These are phyloP conservation scores for Mallotus nudiflorus DNA, from an alignment of 345 rosid genomes.

Conservation along the genomic window DNA sequence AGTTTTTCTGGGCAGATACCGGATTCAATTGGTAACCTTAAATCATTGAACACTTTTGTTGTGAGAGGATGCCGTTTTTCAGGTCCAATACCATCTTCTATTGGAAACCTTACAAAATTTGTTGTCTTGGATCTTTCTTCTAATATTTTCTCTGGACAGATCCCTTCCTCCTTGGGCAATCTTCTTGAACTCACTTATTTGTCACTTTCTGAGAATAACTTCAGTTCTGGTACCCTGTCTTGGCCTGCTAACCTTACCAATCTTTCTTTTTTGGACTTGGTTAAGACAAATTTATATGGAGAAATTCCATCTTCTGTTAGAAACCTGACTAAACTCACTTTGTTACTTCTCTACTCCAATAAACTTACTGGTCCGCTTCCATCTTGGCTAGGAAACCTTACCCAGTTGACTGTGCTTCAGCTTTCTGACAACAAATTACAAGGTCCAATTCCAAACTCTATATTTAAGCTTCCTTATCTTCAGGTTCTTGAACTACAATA, in stretches of 20 bases:
- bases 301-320: neutral
- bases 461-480: slow-evolving; percentile 19
- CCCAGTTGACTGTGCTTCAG: neutral
- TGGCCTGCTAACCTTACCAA: neutral
- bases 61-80: neutral
- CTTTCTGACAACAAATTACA: slow-evolving; percentile 4
- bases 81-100: slow-evolving; percentile 16
- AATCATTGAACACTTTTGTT: neutral
- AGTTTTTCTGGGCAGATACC: slow-evolving; percentile 11
- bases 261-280: neutral
- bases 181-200: neutral
- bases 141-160: neutral
- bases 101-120: slow-evolving; percentile 11
- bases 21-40: neutral
- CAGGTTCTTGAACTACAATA: neutral
- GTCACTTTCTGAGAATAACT: neutral
- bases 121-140: neutral
- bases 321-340: neutral
- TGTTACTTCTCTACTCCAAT: neutral
- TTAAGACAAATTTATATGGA: neutral
- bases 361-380: slow-evolving; percentile 12
- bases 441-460: slow-evolving; percentile 24
- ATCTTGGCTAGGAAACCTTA: slow-evolving; percentile 7
- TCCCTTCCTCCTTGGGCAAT: slow-evolving; percentile 1
- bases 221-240: neutral